These are phyloP conservation scores for Linnemannia zychae DNA, from an alignment of 192 early-diverging fungal genomes.

Conservation along the genomic window DNA sequence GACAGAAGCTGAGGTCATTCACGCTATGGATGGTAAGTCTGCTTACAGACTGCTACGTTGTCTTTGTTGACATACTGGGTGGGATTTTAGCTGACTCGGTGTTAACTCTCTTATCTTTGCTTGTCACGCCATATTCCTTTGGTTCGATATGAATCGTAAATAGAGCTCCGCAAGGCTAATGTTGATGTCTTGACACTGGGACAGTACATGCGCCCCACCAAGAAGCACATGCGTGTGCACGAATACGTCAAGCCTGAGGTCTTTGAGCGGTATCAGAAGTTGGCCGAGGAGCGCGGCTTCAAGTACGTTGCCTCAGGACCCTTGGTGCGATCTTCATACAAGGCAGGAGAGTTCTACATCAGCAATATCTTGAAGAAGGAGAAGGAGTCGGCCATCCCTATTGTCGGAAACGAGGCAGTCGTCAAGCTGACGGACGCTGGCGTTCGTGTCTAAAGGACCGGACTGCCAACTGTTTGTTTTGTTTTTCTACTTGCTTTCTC, in stretches of 20 bases:
- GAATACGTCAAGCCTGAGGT: conserved; percentile 95
- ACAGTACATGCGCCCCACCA: conserved; percentile 99
- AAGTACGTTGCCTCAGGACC: conserved; percentile 96
- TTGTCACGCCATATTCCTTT: conserved; percentile 1
- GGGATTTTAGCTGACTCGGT: too few relatives aligned
- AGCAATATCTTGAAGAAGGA: conserved; percentile 82
- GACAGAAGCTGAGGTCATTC: conserved; percentile 92
- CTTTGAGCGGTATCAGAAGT: conserved; percentile 89
- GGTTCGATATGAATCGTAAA: conserved; percentile 11
- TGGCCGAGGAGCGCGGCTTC: conserved; percentile 90
- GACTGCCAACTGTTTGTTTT: neutral
- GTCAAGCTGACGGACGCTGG: conserved; percentile 51
- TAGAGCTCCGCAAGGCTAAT: conserved; percentile 80
- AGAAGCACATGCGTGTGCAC: conserved; percentile 97
- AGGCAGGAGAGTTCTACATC: conserved; percentile 98
- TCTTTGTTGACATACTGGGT: too few relatives aligned
- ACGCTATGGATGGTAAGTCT: conserved; percentile 81
- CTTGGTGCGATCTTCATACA: conserved; percentile 94
- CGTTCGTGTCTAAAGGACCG: conserved; percentile 27
- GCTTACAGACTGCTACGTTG: neutral
- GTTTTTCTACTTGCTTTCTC: neutral
- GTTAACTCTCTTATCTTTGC: neutral
- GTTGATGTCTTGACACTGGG: conserved; percentile 97
- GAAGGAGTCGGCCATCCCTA: conserved; percentile 36
- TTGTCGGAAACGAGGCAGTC: conserved; percentile 51